phyloP scores from a whole-genome alignment of 2,329 filamentous ascomycete species.

The Bipolaris bicolor region DNA sequence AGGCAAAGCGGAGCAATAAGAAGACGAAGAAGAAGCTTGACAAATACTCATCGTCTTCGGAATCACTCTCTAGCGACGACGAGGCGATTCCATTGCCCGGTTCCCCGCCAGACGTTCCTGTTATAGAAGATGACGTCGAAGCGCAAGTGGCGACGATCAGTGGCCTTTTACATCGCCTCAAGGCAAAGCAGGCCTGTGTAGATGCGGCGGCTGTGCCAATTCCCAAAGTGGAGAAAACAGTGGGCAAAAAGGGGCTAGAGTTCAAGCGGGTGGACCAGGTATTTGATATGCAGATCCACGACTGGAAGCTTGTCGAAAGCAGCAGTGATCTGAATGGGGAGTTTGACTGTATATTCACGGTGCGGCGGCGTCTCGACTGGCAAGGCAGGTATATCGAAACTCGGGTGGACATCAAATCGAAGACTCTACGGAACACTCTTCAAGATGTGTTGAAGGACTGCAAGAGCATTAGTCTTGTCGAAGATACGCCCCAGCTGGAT shows the following conservation, averaged over 20 bases:
- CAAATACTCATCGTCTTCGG: slow-evolving; percentile 14
- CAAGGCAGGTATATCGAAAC: slow-evolving; percentile 80
- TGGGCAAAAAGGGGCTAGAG: slow-evolving; percentile 57
- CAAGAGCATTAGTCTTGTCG: slow-evolving; percentile 79
- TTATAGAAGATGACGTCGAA: slow-evolving; percentile 15
- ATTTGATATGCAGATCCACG: slow-evolving; percentile 55
- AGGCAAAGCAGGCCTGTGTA: slow-evolving; percentile 21
- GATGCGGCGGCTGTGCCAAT: slow-evolving; percentile 13
- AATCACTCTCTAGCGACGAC: slow-evolving; percentile 19
- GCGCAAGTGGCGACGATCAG: slow-evolving; percentile 24
- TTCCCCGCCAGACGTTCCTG: slow-evolving; percentile 5
- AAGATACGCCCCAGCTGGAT: slow-evolving; percentile 72
- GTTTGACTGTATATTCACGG: slow-evolving; percentile 79
- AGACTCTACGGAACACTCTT: slow-evolving; percentile 73
- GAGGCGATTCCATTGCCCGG: slow-evolving; percentile 3
- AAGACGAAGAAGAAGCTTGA: slow-evolving; percentile 17
- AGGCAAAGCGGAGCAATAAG: slow-evolving; percentile 28
- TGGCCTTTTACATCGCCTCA: slow-evolving; percentile 20
- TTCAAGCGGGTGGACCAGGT: slow-evolving; percentile 72
- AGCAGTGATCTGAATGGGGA: slow-evolving; percentile 68
- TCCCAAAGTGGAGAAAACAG: slow-evolving; percentile 24
- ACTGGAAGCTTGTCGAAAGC: slow-evolving; percentile 72
- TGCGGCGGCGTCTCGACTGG: slow-evolving; percentile 81
- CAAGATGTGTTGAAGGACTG: slow-evolving; percentile 75
- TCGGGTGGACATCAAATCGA: slow-evolving; percentile 84